Evolutionary conservation across 345 rosid genomes (phyloP), one percentile per base, ranked within the genome.

Genomic region (Heritiera fomes): DNA sequence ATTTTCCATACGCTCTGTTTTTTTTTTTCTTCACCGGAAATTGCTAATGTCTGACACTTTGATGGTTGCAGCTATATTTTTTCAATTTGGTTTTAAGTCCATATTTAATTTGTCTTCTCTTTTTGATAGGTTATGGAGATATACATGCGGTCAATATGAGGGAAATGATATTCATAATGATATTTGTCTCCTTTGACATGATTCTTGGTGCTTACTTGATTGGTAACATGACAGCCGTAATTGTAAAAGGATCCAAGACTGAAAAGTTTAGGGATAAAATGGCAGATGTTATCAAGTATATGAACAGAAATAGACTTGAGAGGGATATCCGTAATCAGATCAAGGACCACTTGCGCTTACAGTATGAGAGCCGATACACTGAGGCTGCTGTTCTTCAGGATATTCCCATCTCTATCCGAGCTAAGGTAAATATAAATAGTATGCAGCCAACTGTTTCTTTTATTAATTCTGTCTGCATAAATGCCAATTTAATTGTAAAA

Each of bases 161-260:
- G 87, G 99, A 96, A 86, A 96, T 96, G 99, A 91, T 96, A 84
- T 96, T 96, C 41, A 72, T 94, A 73, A 96, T 96, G 99, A 80
- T 89, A 56, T 96, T 84, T 81, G 95, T 94, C 73, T 96, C 99
- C 8, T 90, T 96, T 58, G 99, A 96, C 84, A 96, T 96, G 99
- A 85, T 96, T 87, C 94, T 96, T 8, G 95, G 99, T 70, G 98
- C 99, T 15, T 96, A 96, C 84, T 84, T 96, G 80, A 91, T 94
- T 45, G 99, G 99, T 84, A 96, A 96, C 86, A 96, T 94, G 91
- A 96, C 99, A 45, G 99, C 99, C 9, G 84, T 96, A 85, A 94
- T 91, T 28, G 99, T 96, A 34, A 96, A 96, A 89, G 99, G 99
- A 74, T 96, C 99, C 52, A 96, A 96, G 83, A 96, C 99, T 2